Percentiles rank a stretch among this genome's conserved stretches.
phyloP scores from a whole-genome alignment of 371 early-diverging fungal genomes.

The Mortierella sp. region DNA sequence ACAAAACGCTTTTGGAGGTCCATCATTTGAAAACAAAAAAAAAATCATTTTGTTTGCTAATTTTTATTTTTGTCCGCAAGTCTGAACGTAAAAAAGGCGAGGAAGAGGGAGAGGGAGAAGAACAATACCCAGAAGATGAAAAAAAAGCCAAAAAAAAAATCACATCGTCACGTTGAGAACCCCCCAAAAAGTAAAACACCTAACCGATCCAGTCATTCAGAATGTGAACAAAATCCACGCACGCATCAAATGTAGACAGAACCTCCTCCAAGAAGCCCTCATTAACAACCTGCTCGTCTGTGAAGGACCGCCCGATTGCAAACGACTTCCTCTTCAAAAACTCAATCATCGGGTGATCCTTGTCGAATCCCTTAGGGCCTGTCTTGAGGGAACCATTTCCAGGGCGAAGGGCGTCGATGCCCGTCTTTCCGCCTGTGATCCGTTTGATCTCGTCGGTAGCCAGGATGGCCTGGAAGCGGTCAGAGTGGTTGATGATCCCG shows the following conservation, averaged over 20 bases:
- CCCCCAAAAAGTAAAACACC: background rate
- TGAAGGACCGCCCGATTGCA: constrained; percentile 62
- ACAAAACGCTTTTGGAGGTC: background rate
- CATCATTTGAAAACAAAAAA: background rate
- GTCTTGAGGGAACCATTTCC: constrained; percentile 60
- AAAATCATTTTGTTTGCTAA: background rate
- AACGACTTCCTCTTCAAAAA: constrained; percentile 64
- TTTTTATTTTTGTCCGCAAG: background rate
- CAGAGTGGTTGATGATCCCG: constrained; percentile 61
- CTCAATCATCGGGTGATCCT: constrained; percentile 70
- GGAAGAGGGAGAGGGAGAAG: too few species aligned
- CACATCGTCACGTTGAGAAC: background rate
- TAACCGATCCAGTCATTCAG: constrained; percentile 69
- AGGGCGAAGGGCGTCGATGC: constrained; percentile 56
- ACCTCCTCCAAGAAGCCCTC: constrained; percentile 68
- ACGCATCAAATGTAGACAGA: constrained; percentile 63
- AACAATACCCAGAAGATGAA: background rate
- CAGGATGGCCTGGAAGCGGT: constrained; percentile 62
- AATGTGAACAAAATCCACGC: constrained; percentile 69
- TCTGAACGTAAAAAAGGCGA: background rate
- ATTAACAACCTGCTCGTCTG: constrained; percentile 66
- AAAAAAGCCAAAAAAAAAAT: background rate
- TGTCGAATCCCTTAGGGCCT: constrained; percentile 63
- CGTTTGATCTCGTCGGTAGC: constrained; percentile 61
- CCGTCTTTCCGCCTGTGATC: constrained; percentile 61